Evolutionary conservation across 352 stramenopile species (phyloP).

Genomic region (Phytophthora uliginosa): DNA sequence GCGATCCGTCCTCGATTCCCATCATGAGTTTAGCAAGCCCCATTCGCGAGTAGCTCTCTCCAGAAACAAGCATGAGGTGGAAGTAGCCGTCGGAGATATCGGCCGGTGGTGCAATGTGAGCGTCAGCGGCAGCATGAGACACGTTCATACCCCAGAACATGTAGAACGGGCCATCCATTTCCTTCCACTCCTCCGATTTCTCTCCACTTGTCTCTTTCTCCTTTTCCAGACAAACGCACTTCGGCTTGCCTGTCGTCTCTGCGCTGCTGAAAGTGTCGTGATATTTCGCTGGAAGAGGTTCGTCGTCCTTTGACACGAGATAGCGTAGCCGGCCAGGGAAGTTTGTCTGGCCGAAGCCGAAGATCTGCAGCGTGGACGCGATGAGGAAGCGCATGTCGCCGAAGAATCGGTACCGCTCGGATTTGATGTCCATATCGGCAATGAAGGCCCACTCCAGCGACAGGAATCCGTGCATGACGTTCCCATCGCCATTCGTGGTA

Average conservation of each 20-base stretch:
- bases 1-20: constrained; percentile 59
- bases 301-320: constrained; percentile 41
- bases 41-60: constrained; percentile 45
- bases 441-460: constrained; percentile 90
- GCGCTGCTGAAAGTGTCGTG: constrained; percentile 36
- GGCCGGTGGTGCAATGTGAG: constrained; percentile 54
- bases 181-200: constrained; percentile 39
- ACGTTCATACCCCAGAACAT: constrained; percentile 78
- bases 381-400: constrained; percentile 71
- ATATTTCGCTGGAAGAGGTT: constrained; percentile 41
- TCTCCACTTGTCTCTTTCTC: constrained; percentile 14
- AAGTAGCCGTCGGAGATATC: constrained; percentile 69
- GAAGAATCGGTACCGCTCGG: constrained; percentile 66
- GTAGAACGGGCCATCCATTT: constrained; percentile 58
- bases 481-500: constrained; percentile 49
- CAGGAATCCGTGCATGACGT: constrained; percentile 83
- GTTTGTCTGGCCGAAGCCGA: constrained; percentile 45
- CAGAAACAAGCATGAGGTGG: constrained; percentile 64
- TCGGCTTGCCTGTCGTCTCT: constrained; percentile 25
- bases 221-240: constrained; percentile 33
- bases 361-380: constrained; percentile 47
- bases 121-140: constrained; percentile 56
- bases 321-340: constrained; percentile 57
- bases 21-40: constrained; percentile 59
- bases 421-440: constrained; percentile 83